These are phyloP conservation scores for Rhodocollybia butyracea DNA, from an alignment of 768 basidiomycete genomes.

Conservation along the genomic window DNA sequence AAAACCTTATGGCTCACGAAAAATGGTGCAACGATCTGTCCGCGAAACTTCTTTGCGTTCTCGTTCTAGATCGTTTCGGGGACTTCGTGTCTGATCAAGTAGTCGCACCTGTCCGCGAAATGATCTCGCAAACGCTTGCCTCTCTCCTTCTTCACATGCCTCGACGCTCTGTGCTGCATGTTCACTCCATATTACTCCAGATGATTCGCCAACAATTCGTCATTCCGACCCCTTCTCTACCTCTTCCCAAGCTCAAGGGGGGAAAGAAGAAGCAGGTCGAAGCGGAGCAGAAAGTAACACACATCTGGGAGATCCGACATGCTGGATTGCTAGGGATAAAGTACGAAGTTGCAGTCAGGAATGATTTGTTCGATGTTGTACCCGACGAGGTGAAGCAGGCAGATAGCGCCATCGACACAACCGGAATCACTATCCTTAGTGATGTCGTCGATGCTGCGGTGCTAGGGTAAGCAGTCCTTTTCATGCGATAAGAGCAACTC, in stretches of 20 bases:
- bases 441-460: constrained; percentile 90
- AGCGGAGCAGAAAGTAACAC: constrained; percentile 41
- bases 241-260: not conserved
- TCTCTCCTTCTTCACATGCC: constrained; percentile 89
- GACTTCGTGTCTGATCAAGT: constrained; percentile 98
- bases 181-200: constrained; percentile 79
- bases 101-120: constrained; percentile 95
- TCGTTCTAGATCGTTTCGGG: constrained; percentile 95
- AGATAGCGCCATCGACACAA: constrained; percentile 32
- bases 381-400: constrained; percentile 29
- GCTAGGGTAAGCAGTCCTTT: constrained; percentile 60
- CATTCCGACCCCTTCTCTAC: constrained; percentile 24
- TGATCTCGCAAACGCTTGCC: constrained; percentile 90
- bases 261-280: constrained; percentile 21
- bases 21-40: constrained; percentile 89
- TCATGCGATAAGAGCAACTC: not conserved
- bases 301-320: constrained; percentile 96
- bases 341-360: constrained; percentile 94
- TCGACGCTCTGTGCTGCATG: constrained; percentile 68
- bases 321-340: constrained; percentile 97
- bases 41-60: constrained; percentile 81
- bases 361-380: constrained; percentile 58
- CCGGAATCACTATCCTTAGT: constrained; percentile 57
- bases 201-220: constrained; percentile 92
- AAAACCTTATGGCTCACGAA: constrained; percentile 71